Conservation (phyloP, 441 rosid species). For the Populus trichocarpa region DNA sequence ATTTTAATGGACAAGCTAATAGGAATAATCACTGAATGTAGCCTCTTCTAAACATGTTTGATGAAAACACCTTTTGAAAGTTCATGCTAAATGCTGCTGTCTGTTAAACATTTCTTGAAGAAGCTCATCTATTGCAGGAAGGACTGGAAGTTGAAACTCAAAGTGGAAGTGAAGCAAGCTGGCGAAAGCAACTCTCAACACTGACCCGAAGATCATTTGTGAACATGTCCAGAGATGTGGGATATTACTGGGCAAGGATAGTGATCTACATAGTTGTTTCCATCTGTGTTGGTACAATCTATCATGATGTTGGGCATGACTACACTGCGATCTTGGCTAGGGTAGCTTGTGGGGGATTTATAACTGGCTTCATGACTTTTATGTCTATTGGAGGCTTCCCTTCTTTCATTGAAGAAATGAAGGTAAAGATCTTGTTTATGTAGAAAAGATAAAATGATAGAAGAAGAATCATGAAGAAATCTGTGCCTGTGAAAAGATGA, state of each 20-base stretch:
- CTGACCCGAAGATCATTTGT: constrained; percentile 73
- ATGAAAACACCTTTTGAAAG: neutral
- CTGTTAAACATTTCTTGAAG: neutral
- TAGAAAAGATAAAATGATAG: neutral
- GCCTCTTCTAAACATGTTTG: neutral
- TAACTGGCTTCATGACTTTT: constrained; percentile 91
- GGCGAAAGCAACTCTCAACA: constrained; percentile 78
- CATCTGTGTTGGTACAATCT: constrained; percentile 78
- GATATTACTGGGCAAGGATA: constrained; percentile 93
- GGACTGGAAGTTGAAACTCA: constrained; percentile 48
- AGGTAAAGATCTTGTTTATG: constrained; percentile 31
- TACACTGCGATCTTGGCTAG: constrained; percentile 84
- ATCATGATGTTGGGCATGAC: constrained; percentile 63
- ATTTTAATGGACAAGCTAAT: no score
- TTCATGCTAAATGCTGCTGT: neutral
- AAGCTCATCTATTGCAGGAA: constrained; percentile 40
- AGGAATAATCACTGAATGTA: neutral
- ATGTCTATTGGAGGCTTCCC: constrained; percentile 98
- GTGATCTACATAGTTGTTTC: constrained; percentile 75
- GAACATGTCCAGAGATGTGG: constrained; percentile 87
- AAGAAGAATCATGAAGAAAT: neutral
- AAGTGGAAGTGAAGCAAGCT: constrained; percentile 55
- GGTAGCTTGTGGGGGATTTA: constrained; percentile 79
- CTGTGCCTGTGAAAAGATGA: neutral
- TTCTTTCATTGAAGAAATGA: constrained; percentile 90